Evolutionary conservation across 495 filamentous ascomycete genomes (phyloP).

Genomic region (Penicillium cataractarum): DNA sequence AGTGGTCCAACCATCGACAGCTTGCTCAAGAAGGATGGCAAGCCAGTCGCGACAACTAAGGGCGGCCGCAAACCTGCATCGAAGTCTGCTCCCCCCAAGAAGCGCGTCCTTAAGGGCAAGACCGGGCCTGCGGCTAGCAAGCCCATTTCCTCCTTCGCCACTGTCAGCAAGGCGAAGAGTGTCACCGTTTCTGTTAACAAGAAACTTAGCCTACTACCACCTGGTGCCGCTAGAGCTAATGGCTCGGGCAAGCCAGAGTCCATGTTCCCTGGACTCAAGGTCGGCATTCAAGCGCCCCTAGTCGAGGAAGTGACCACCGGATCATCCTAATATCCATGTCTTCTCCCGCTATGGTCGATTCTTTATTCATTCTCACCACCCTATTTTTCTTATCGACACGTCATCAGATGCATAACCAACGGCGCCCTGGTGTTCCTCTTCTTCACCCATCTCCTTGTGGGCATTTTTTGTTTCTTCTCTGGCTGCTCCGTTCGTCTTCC

Average conservation of each 20-base stretch:
- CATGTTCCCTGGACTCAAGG: constrained; percentile 31
- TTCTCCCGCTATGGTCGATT: neutral
- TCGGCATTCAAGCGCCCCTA: constrained; percentile 13
- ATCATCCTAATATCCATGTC: neutral
- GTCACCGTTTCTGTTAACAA: constrained; percentile 25
- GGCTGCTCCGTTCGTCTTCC: neutral
- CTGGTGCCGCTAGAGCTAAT: constrained; percentile 48
- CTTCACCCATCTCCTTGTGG: neutral
- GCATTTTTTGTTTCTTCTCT: constrained; percentile 8
- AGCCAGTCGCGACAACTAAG: constrained; percentile 18
- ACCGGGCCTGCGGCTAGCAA: constrained; percentile 23
- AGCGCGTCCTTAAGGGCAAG: constrained; percentile 21
- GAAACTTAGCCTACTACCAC: constrained; percentile 37
- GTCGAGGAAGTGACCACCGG: constrained; percentile 6
- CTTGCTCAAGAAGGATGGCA: constrained; percentile 29
- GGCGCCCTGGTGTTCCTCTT: constrained; percentile 5
- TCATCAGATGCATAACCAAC: constrained; percentile 11
- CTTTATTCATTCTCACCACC: neutral
- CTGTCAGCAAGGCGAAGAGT: constrained; percentile 41
- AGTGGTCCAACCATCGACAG: constrained; percentile 36
- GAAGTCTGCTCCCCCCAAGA: constrained; percentile 21
- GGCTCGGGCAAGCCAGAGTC: constrained; percentile 19
- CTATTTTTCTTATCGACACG: neutral
- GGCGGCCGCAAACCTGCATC: constrained; percentile 23
- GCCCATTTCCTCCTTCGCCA: constrained; percentile 36